Conservation (phyloP, 1,284 basidiomycete genomes). For the Malassezia nana region DNA sequence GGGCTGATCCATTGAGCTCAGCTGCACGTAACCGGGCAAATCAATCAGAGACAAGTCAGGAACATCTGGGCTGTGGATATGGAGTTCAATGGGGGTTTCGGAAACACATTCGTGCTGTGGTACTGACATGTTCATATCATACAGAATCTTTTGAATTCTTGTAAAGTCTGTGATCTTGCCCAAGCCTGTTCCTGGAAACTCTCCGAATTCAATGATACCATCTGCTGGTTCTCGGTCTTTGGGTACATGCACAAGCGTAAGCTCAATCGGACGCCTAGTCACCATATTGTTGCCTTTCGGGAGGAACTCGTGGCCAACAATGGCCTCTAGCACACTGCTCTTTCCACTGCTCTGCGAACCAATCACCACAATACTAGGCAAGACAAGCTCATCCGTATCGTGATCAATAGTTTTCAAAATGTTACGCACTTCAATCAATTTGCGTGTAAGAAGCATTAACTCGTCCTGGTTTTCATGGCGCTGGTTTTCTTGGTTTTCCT, state of each 20-base stretch:
- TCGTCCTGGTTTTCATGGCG: slow-evolving; percentile 23
- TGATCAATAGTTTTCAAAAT: slow-evolving; percentile 92
- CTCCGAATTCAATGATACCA: slow-evolving; percentile 66
- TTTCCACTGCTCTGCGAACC: slow-evolving; percentile 97
- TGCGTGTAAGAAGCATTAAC: slow-evolving; percentile 83
- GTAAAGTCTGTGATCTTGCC: slow-evolving; percentile 81
- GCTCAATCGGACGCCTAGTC: slow-evolving; percentile 89
- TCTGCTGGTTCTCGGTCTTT: slow-evolving; percentile 51
- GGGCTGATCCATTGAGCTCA: slow-evolving; percentile 87
- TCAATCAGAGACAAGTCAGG: slow-evolving; percentile 96
- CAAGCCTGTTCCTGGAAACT: slow-evolving; percentile 79
- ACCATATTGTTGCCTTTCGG: slow-evolving; percentile 99
- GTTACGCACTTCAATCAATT: slow-evolving; percentile 88
- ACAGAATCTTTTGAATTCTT: slow-evolving; percentile 80
- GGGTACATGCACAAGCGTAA: slow-evolving; percentile 80
- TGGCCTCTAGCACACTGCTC: slow-evolving; percentile 89
- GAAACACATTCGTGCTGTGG: slow-evolving; percentile 80
- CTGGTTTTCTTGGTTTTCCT: slow-evolving; percentile 1
- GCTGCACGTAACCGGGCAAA: slow-evolving; percentile 92
- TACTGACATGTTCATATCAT: slow-evolving; percentile 88
- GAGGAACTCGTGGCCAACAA: slow-evolving; percentile 94
- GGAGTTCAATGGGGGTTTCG: slow-evolving; percentile 86
- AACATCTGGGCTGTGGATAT: slow-evolving; percentile 88
- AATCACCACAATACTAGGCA: slow-evolving; percentile 95
- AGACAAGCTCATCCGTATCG: slow-evolving; percentile 65